phyloP scores from a whole-genome alignment of 2,329 filamentous ascomycete species.

The Dichotomopilus funicola region DNA sequence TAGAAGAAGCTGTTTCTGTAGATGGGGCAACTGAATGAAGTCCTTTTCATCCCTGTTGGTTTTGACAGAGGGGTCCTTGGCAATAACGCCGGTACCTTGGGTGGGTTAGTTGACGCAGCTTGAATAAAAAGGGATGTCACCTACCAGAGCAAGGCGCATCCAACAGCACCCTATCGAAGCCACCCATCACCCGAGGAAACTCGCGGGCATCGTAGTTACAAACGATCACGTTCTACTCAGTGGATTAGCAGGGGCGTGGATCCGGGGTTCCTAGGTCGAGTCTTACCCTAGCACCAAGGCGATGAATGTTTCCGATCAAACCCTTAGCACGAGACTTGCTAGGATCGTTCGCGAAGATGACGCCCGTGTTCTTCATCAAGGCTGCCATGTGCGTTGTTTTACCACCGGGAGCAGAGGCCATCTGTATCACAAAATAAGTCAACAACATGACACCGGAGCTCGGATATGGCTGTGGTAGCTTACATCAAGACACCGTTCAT shows the following conservation, averaged over 20 bases:
- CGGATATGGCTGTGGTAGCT: neutral
- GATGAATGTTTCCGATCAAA: slow-evolving; percentile 96
- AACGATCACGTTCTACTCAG: slow-evolving; percentile 68
- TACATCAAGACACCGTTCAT: slow-evolving; percentile 77
- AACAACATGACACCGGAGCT: neutral
- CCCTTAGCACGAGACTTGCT: slow-evolving; percentile 91
- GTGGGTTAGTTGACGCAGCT: neutral
- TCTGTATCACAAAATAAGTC: slow-evolving; percentile 37
- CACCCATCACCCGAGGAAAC: slow-evolving; percentile 90
- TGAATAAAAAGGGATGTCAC: neutral
- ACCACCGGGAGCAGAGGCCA: slow-evolving; percentile 92
- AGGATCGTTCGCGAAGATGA: slow-evolving; percentile 92
- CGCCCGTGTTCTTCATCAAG: slow-evolving; percentile 94
- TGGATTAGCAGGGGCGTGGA: neutral
- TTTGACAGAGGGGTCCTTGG: slow-evolving; percentile 94
- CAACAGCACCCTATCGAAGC: slow-evolving; percentile 89
- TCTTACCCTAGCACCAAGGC: slow-evolving; percentile 65
- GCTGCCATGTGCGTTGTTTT: slow-evolving; percentile 97
- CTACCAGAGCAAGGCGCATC: slow-evolving; percentile 82
- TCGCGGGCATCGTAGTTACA: slow-evolving; percentile 93
- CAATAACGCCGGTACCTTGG: slow-evolving; percentile 82
- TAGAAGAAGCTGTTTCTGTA: slow-evolving; percentile 89
- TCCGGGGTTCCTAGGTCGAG: too few species aligned
- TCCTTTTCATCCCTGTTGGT: slow-evolving; percentile 96
- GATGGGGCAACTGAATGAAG: slow-evolving; percentile 86